Conservation (phyloP, 1,139 yeast species). For the Eremothecium sinecaudum region DNA sequence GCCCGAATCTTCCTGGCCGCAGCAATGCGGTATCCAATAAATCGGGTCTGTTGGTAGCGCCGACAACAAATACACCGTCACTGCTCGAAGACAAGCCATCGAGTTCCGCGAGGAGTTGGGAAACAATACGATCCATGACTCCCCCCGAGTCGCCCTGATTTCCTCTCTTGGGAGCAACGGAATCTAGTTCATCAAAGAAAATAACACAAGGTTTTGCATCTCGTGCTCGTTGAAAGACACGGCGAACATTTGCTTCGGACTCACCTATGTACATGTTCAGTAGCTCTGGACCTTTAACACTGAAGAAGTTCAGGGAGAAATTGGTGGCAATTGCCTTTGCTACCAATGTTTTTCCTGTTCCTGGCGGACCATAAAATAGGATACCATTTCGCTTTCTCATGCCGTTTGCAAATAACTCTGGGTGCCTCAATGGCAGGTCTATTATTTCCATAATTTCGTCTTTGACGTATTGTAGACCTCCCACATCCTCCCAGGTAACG, state of each 20-base stretch:
- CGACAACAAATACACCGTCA: conserved; percentile 93
- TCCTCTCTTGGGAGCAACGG: conserved; percentile 96
- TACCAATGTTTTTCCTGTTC: conserved; percentile 89
- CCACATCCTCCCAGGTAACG: conserved; percentile 90
- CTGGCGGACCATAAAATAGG: conserved; percentile 94
- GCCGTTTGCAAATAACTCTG: conserved; percentile 79
- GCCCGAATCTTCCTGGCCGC: conserved; percentile 94
- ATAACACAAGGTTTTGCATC: conserved; percentile 97
- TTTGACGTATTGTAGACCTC: conserved; percentile 66
- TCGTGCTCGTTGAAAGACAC: conserved; percentile 86
- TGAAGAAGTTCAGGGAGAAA: conserved; percentile 84
- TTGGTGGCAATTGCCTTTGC: conserved; percentile 97
- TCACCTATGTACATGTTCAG: conserved; percentile 97
- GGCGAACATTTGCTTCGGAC: conserved; percentile 91
- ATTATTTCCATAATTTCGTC: conserved; percentile 91
- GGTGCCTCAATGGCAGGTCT: conserved; percentile 90
- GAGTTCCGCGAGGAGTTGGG: conserved; percentile 84
- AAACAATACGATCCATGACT: conserved; percentile 95
- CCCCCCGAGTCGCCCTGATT: conserved; percentile 98
- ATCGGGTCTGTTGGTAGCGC: conserved; percentile 96
- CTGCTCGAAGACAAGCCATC: conserved; percentile 89
- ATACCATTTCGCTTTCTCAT: conserved; percentile 91
- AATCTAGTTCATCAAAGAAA: conserved; percentile 92
- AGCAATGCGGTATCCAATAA: conserved; percentile 84
- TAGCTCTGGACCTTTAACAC: conserved; percentile 93